Percentiles rank a stretch among this genome's conserved stretches.
These are phyloP conservation scores for Botrytis paeoniae DNA, from an alignment of 2,329 filamentous ascomycete species.

Conservation along the genomic window DNA sequence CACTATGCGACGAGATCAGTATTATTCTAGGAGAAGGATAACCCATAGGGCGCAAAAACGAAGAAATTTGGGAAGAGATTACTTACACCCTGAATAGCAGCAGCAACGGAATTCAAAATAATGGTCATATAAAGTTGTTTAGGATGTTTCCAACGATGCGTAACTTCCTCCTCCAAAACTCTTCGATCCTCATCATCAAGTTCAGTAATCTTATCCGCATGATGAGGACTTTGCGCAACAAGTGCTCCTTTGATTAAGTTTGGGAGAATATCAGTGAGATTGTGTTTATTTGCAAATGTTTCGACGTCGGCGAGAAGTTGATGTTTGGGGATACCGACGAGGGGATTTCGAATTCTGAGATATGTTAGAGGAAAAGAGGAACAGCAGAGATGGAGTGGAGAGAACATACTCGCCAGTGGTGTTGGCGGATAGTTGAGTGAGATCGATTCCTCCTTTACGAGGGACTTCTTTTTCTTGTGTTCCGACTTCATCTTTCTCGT, in stretches of 20 bases:
- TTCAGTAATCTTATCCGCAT: slow-evolving; percentile 57
- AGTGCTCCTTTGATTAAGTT: slow-evolving; percentile 68
- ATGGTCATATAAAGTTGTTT: slow-evolving; percentile 64
- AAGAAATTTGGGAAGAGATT: background rate
- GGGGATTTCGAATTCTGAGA: slow-evolving; percentile 52
- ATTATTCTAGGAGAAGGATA: background rate
- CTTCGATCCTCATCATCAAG: slow-evolving; percentile 59
- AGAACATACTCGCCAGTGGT: slow-evolving; percentile 13
- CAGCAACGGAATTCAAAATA: slow-evolving; percentile 64
- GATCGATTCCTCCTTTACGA: background rate
- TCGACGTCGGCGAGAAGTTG: slow-evolving; percentile 54
- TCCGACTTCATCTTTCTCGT: background rate
- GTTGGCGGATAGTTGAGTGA: slow-evolving; percentile 10
- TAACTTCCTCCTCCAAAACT: slow-evolving; percentile 60
- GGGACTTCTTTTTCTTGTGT: background rate
- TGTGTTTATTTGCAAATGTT: slow-evolving; percentile 57
- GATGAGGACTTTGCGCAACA: slow-evolving; percentile 69
- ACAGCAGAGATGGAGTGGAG: background rate
- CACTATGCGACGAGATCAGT: slow-evolving; percentile 9
- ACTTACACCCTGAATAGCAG: slow-evolving; percentile 58
- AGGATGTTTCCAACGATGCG: slow-evolving; percentile 67
- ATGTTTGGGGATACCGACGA: slow-evolving; percentile 52
- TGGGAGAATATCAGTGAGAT: slow-evolving; percentile 54
- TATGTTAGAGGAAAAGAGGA: background rate
- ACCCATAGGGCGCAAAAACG: slow-evolving; percentile 19